Evolutionary conservation across 2,329 filamentous ascomycete species (phyloP), one percentile per base, ranked within the genome.

Genomic region (Sporothrix brasiliensis): DNA sequence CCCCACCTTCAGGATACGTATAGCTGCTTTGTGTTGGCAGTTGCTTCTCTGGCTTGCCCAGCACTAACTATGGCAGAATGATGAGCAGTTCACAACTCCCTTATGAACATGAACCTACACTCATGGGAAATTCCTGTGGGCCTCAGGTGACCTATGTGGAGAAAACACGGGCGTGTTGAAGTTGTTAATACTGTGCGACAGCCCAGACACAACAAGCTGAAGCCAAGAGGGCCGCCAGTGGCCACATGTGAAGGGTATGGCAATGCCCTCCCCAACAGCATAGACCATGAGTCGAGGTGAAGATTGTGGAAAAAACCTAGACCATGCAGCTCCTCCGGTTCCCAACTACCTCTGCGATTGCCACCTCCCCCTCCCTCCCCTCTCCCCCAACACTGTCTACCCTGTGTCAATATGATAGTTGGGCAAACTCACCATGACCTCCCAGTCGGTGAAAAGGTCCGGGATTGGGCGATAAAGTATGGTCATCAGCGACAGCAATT

Each of bases 201-300:
- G 34, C 19, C 66, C 49, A 63, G 24, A 68, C 50, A 34, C 69
- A 68, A 14, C 21, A 47, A 63, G 44, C 53, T 61, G 34, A 53
- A 54, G 50, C 41, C 16, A 16, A 50, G 52, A 63, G 24, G n/a
- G 61, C 50, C 68, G 56, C 61, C 69, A 71, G 39, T 44, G 67
- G 30, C 61, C 69, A 70, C 61, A 50, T 65, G 68, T 49, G 56
- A 13, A 19, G 24, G 49, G 41, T 72, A 30, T 60, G 44, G 61
- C 69, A 54, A 41, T 61, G 60, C 24, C 52, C 52, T 47, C 52
- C 39, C 52, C 60, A 50, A 21, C 19, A 19, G 30, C 41, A 49
- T 27, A 68, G 21, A 30, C 67, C 27, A 41, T 27, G 44, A 65
- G 44, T 50, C 61, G 61, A 50, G 44, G 16, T 34, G 47, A 50